phyloP scores from a whole-genome alignment of 2,329 filamentous ascomycete species.

The Penicillium rolfsii region DNA sequence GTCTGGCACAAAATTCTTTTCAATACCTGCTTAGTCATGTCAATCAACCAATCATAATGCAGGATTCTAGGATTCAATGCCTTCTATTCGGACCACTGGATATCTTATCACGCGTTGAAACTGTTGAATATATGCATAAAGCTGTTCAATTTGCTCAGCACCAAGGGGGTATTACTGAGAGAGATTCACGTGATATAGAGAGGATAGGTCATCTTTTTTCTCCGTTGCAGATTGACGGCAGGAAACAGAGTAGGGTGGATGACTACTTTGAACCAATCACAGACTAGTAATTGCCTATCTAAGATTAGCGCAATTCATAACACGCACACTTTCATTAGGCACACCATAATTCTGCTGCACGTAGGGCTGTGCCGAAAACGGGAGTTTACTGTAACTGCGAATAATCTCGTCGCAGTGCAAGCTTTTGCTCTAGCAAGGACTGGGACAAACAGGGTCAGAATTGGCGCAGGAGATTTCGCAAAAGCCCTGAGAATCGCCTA shows the following conservation, averaged over 20 bases:
- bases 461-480: no score
- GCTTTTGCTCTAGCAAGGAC: no score
- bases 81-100: not conserved
- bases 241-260: not conserved
- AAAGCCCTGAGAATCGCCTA: no score
- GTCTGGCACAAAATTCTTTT: not conserved
- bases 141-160: no score
- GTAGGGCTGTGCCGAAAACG: not conserved
- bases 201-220: no score
- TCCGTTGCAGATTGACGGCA: not conserved
- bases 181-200: no score
- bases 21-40: not conserved
- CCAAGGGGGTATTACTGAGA: no score
- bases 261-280: not conserved
- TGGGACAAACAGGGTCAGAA: no score
- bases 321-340: not conserved
- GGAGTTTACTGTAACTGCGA: no score
- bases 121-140: no score
- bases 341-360: not conserved
- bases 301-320: not conserved
- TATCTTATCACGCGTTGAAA: no score
- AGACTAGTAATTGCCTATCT: not conserved
- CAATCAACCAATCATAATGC: not conserved
- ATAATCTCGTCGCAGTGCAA: no score
- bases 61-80: constrained; percentile 5